Evolutionary conservation across 2,329 filamentous ascomycete genomes (phyloP), one percentile per base, ranked within the genome.

Genomic region (Ceratocystis cacaofunesta): DNA sequence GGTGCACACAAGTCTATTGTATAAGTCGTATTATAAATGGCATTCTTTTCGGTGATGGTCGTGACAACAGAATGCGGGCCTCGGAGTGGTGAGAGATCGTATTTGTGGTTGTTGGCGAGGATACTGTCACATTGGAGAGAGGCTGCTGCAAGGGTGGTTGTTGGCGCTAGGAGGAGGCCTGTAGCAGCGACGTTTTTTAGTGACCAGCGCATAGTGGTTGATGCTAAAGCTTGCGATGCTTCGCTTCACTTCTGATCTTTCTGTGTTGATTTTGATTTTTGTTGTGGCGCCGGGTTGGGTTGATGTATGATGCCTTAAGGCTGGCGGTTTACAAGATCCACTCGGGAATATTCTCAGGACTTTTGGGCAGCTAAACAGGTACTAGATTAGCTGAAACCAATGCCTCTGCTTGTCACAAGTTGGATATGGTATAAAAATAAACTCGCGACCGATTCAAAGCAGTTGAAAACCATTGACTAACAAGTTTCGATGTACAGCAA

Each of bases 1-100:
- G 83, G 79, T 63, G 78, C 76, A 76, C 90, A 95, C 61, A 95
- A 79, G 71, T 95, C 88, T 66, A 95, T 73, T 0, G 89, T 92
- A 74, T 90, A 95, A 55, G 89, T 92, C 30, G 85, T 90, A 74
- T 94, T 94, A 68, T 78, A 79, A 32, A 82, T 77, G 17, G 78
- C 78, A 17, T 78, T 80, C 22, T 80, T 79, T 43, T 80, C 75
- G 68, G 79, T 77, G 70, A 78, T 78, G 71, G 77, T 78, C 61
- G 83, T 83, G 65, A 89, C 80, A 46, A 90, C 85, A 0, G 85
- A 83, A 73, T 87, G 87, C 43, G 87, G 85, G 1, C 88, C 89
- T 5, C 76, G 78, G 6, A 92, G 80, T 68, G 78, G 74, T 30
- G 77, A 77, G 36, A 92, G 77, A 74, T 91, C 80, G 74, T 87